phyloP scores from a whole-genome alignment of 805 yeast species.

The Torulaspora maleeae region DNA sequence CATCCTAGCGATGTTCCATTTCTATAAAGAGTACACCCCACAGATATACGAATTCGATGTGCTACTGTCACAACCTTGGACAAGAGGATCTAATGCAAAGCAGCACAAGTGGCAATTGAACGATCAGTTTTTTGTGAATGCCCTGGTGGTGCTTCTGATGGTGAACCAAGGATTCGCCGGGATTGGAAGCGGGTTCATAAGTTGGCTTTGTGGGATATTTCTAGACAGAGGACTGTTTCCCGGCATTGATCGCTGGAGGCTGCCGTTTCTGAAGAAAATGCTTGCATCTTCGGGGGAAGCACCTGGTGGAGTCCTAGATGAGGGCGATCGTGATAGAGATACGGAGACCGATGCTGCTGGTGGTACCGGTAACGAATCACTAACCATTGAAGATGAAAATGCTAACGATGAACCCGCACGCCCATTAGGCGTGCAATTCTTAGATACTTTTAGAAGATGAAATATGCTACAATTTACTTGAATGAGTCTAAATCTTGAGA shows the following conservation, averaged over 20 bases:
- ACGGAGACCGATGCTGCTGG: constrained; percentile 16
- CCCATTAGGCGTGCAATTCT: constrained; percentile 55
- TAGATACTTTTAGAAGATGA: constrained; percentile 53
- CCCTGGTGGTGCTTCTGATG: constrained; percentile 35
- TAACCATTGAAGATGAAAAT: constrained; percentile 31
- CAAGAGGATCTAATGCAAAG: constrained; percentile 13
- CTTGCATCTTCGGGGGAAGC: constrained; percentile 13
- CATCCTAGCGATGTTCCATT: constrained; percentile 38
- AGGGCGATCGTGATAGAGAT: constrained; percentile 31
- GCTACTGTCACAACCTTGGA: constrained; percentile 32
- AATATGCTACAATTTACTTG: background rate
- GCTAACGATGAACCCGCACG: constrained; percentile 57
- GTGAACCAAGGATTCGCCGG: constrained; percentile 44
- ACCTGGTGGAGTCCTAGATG: constrained; percentile 21
- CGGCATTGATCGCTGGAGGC: constrained; percentile 36
- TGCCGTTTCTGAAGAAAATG: constrained; percentile 30
- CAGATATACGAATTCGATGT: constrained; percentile 39
- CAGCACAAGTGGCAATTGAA: constrained; percentile 28
- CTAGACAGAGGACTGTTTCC: constrained; percentile 43
- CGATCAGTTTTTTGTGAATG: constrained; percentile 35
- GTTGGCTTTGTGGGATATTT: constrained; percentile 44
- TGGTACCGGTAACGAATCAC: constrained; percentile 10
- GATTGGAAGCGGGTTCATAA: constrained; percentile 37
- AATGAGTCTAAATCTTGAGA: constrained; percentile 20
- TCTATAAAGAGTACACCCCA: constrained; percentile 41